These are phyloP conservation scores for Citrus maxima DNA, from an alignment of 345 rosid genomes.

Conservation along the genomic window DNA sequence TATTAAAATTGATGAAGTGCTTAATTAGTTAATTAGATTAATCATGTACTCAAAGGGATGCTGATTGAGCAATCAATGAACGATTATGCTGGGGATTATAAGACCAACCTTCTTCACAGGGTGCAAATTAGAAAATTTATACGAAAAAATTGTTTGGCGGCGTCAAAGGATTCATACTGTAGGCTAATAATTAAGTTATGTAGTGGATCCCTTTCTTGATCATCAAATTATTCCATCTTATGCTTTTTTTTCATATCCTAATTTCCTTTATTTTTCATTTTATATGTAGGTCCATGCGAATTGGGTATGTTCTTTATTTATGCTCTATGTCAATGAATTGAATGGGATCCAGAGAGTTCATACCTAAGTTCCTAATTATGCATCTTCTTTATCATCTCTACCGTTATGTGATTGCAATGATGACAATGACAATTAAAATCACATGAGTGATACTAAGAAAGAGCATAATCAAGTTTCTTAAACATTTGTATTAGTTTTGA, in stretches of 20 bases:
- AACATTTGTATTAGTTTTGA: not conserved
- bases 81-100: not conserved
- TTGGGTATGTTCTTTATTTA: not conserved
- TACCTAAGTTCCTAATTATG: conserved; percentile 16
- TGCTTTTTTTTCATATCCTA: not conserved
- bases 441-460: not conserved
- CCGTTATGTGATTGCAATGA: conserved; percentile 4
- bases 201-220: not conserved
- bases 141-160: not conserved
- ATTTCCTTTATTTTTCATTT: not conserved
- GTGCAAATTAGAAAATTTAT: not conserved
- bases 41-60: not conserved
- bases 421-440: conserved; percentile 4
- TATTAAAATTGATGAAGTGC: no score
- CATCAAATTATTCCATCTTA: not conserved
- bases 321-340: not conserved
- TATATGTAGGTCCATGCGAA: not conserved
- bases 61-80: not conserved
- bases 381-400: not conserved
- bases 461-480: not conserved
- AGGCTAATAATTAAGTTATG: not conserved
- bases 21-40: no score
- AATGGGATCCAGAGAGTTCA: conserved; percentile 18
- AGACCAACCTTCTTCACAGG: conserved; percentile 4
- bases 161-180: conserved; percentile 6